Evolutionary conservation across 495 filamentous ascomycete genomes (phyloP).

Genomic region (Neurospora tetrasperma): DNA sequence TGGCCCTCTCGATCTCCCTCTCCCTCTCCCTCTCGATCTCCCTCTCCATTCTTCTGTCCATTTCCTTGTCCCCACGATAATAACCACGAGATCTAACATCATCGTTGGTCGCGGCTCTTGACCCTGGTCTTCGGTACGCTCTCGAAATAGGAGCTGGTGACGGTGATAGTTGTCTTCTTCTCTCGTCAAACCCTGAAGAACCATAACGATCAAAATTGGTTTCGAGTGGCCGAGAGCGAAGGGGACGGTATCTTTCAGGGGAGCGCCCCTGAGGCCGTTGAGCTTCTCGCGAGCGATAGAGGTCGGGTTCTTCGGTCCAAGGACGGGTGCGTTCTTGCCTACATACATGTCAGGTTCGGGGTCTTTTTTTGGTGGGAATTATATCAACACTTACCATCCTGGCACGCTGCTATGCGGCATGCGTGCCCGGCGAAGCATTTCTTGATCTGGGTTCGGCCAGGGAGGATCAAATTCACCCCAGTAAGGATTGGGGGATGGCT

Average conservation of each 20-base stretch:
- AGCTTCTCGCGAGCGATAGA: not conserved
- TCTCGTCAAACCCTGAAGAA: not conserved
- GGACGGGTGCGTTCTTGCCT: not conserved
- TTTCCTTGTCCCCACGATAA: not conserved
- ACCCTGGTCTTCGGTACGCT: not conserved
- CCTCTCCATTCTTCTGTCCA: not conserved
- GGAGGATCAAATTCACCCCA: not conserved
- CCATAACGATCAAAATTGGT: not conserved
- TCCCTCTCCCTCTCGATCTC: not conserved
- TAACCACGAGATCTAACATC: not conserved
- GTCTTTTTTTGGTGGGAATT: not conserved
- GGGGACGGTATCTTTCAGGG: not conserved
- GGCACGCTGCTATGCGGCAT: not conserved
- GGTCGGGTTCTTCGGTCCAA: not conserved
- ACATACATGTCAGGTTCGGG: not conserved
- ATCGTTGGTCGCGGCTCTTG: not conserved
- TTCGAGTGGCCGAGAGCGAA: not conserved
- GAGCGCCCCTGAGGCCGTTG: not conserved
- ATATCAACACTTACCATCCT: not conserved
- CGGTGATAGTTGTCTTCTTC: not conserved
- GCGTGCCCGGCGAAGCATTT: not conserved
- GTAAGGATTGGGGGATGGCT: not conserved
- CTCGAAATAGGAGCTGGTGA: not conserved
- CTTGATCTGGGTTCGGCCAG: not conserved
- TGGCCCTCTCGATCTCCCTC: not conserved